These are phyloP conservation scores for Fusarium foetens DNA, from an alignment of 2,329 filamentous ascomycete species.

Conservation along the genomic window DNA sequence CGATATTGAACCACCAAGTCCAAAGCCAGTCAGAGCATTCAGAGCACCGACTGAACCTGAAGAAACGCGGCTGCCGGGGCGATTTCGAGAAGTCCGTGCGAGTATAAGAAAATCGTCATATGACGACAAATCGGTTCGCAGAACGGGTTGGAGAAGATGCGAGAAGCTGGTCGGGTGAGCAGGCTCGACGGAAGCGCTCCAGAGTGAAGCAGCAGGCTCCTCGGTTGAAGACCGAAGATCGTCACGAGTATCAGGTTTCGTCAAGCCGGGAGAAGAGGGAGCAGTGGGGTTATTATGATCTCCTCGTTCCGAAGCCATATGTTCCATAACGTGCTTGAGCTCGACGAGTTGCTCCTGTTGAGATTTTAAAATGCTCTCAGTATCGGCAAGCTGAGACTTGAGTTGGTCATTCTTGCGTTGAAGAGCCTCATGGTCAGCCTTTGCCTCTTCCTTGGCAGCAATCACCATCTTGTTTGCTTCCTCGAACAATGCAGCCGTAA, in stretches of 20 bases:
- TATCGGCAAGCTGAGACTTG: conserved; percentile 84
- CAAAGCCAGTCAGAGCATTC: conserved; percentile 54
- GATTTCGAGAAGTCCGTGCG: conserved; percentile 72
- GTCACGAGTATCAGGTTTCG: conserved; percentile 71
- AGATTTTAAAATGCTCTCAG: conserved; percentile 83
- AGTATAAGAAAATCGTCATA: conserved; percentile 89
- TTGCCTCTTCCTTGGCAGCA: conserved; percentile 84
- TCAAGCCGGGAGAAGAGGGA: conserved; percentile 82
- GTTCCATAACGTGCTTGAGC: conserved; percentile 91
- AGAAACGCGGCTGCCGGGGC: conserved; percentile 72
- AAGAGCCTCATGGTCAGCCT: conserved; percentile 81
- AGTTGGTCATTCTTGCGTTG: conserved; percentile 90
- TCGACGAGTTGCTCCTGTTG: conserved; percentile 94
- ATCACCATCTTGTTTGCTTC: conserved; percentile 99
- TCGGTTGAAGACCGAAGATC: conserved; percentile 52
- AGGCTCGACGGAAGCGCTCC: conserved; percentile 52
- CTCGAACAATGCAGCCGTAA: conserved; percentile 95
- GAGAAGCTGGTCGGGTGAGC: conserved; percentile 77
- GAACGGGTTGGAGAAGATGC: conserved; percentile 83
- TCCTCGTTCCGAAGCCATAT: conserved; percentile 78
- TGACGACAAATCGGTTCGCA: conserved; percentile 81
- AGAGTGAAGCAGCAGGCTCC: conserved; percentile 48
- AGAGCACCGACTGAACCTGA: conserved; percentile 73
- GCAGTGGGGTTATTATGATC: conserved; percentile 77
- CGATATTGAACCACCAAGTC: conserved; percentile 59